Base-by-base conservation (phyloP, 352 stramenopile genomes). In the Phytophthora cajani region DNA sequence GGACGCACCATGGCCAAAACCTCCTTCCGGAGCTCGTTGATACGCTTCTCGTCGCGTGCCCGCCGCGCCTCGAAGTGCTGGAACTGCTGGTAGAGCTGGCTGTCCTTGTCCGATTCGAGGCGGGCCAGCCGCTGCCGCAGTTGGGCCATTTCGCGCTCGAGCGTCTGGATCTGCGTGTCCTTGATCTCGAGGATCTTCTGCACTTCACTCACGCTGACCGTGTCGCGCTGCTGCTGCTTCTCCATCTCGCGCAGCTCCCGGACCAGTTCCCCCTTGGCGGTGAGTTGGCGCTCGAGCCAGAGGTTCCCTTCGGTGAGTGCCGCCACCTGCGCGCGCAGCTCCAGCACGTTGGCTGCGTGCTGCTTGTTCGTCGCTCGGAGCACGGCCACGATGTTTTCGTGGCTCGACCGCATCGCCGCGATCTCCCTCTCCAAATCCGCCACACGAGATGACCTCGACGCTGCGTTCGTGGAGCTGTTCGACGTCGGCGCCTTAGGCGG, bases 311-410 rank as follows among this genome's bases (percentile, higher is more conserved):
- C 84, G 1, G 74, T 85, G 10, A 92, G 74, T 5, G 79, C 82
- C 14, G 79, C 81, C 17, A 90, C 84, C 30, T 92, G 84, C 1
- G 80, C 81, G 36, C 82, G 77, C 58, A 92, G 69, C 69, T 92
- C 84, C 8, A 90, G 71, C 6, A 92, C 82, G 30, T 90, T 90
- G 19, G 59, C 79, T 1, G 82, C 82, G 58, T 90, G 82, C 64
- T 92, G 82, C 56, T 88, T 87, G 73, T 92, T 92, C 62, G 81
- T 89, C 19, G 82, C 81, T 27, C 84, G 79, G 3, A 92, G 74
- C 53, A 89, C 82, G 1, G 82, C 82, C 17, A 92, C 81, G 40
- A 90, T 77, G 67, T 90, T 92, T 64, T 89, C 81, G 70, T 92
- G 82, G 62, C 86, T 92, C 2, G 79, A 86, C 6, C 81, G 80